Evolutionary conservation across 2,329 filamentous ascomycete genomes (phyloP), one percentile per base, ranked within the genome.

Genomic region (Trichoderma guizhouense): DNA sequence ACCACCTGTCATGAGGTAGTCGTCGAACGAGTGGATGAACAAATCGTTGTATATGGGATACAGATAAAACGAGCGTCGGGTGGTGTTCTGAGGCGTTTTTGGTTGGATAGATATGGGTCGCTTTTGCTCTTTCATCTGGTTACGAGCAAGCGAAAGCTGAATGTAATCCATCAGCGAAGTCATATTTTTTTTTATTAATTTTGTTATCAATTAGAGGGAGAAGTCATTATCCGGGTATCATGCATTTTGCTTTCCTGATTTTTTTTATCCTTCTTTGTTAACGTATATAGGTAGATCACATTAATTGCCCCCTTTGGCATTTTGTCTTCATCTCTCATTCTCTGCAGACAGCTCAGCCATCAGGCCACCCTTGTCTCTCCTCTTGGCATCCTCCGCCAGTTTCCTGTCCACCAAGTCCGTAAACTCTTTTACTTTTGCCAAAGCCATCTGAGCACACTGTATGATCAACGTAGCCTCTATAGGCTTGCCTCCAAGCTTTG

Each of bases 1-100:
- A 73, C 95, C 95, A 74, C 96, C 96, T 2, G 91, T 97, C 67
- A 97, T 98, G 95, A 88, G 94, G 83, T 98, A 86, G 88, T 73
- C 15, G 30, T n/a, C 2, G 36, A 21, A 5, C 51, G 18, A 32
- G 21, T 2, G 12, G 43, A 51, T 6, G n/a, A 2, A 3, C 55
- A 21, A 24, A 47, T 7, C 18, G 26, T 58, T 34, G 53, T 28
- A 28, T n/a, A 32, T 30, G 26, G 30, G 26, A 6, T 60, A 28
- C 60, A 15, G 39, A 21, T 8, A 47, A n/a, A 26, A 61, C 8
- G 55, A 61, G 24, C 14, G 55, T 64, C 43, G 36, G 21, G n/a
- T 26, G 63, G 61, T 60, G 69, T 69, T 58, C 14, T 21, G 36
- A 30, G 72, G 72, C 69, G 69, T 71, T 60, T 53, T 12, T 30